Percentiles rank a stretch among this genome's conserved stretches.
Conservation (phyloP, 2,329 filamentous ascomycete species). For the Daldinia eschscholtzii region DNA sequence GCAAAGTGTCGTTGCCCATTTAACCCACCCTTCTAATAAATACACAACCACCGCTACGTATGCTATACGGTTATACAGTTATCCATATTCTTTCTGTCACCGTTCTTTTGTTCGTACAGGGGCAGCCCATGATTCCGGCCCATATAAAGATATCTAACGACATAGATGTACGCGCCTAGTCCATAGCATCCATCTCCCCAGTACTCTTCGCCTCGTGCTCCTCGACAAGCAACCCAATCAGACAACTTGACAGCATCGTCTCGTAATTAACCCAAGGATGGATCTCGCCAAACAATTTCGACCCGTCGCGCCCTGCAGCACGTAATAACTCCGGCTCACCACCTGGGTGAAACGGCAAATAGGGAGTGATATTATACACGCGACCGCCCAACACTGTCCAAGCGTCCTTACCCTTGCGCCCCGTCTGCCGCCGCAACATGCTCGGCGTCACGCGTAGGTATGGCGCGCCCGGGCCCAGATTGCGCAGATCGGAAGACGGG, state of each 20-base stretch:
- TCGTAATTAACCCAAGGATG: constrained; percentile 81
- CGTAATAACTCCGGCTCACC: constrained; percentile 80
- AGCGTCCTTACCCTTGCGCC: constrained; percentile 84
- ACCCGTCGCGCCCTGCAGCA: constrained; percentile 72
- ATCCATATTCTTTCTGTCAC: constrained; percentile 1
- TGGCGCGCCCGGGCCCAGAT: constrained; percentile 63
- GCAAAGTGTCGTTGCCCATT: constrained; percentile 7
- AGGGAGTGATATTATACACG: constrained; percentile 95
- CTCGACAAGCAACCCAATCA: constrained; percentile 73
- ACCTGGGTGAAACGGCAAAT: constrained; percentile 90
- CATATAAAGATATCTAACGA: not conserved
- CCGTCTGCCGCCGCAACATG: constrained; percentile 82
- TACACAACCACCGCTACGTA: constrained; percentile 25
- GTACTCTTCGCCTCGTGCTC: constrained; percentile 58
- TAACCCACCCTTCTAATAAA: constrained; percentile 21
- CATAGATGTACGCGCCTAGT: constrained; percentile 54
- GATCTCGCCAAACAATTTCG: constrained; percentile 73
- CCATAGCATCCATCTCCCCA: constrained; percentile 70
- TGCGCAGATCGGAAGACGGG: constrained; percentile 76
- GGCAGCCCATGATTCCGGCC: not conserved
- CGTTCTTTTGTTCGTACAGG: constrained; percentile 11
- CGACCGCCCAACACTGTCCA: constrained; percentile 92
- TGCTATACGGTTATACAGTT: constrained; percentile 22
- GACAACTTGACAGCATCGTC: constrained; percentile 73
- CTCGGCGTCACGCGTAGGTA: constrained; percentile 84